phyloP scores from a whole-genome alignment of 768 basidiomycete species.

The Leccinellum albellum region DNA sequence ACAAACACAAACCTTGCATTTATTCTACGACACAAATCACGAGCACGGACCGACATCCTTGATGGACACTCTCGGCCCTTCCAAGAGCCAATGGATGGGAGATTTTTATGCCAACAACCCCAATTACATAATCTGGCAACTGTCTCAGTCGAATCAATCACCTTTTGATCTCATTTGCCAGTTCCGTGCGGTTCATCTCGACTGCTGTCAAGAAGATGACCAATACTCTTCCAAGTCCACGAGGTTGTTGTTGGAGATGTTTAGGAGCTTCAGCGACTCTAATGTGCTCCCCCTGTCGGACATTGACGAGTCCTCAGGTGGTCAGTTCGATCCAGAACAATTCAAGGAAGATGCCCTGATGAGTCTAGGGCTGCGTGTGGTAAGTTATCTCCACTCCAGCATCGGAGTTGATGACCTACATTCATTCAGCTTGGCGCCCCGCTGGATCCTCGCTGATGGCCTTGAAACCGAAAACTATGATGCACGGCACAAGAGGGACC shows the following conservation, averaged over 20 bases:
- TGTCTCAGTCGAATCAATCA: no score
- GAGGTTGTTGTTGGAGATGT: no score
- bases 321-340: background rate
- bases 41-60: background rate
- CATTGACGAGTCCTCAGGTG: no score
- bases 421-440: background rate
- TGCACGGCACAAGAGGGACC: background rate
- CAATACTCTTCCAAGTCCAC: no score
- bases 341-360: no score
- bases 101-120: background rate
- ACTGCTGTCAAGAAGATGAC: background rate
- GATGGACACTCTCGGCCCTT: background rate
- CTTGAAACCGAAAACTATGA: background rate
- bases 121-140: no score
- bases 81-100: background rate
- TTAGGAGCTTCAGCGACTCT: background rate
- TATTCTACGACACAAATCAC: background rate
- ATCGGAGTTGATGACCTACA: no score
- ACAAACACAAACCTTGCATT: no score
- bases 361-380: no score
- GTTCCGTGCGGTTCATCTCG: no score
- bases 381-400: no score
- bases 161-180: no score
- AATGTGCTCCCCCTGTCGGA: background rate
- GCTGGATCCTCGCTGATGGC: background rate